Base-by-base conservation (phyloP, 202 grass and related monocot genomes). In the Digitaria exilis region DNA sequence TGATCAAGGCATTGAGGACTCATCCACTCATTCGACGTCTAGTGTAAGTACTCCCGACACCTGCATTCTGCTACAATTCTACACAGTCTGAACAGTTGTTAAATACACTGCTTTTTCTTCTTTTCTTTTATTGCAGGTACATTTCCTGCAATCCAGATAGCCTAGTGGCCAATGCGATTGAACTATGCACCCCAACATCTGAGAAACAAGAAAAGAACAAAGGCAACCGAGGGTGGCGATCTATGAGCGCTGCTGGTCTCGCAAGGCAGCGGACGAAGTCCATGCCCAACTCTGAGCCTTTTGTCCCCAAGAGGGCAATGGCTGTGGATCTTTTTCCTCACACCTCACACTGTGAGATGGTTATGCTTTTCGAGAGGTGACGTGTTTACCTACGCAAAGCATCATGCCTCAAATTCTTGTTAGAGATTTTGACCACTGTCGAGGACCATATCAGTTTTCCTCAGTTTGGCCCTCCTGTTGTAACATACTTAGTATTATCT, bases 101-200 rank as follows among this genome's bases (percentile, higher is more conserved):
- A 76, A 56, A 41, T 28, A 58, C 32, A 80, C 18, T 34, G 37
- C 7, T 21, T 72, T 72, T 76, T 49, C 49, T 59, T 37, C 0
- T 35, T 73, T 73, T 25, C 19, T 6, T 25, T 76, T 57, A 58
- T 70, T 42, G 30, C 81, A 98, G 96, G 85, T 98, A 98, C 61
- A 94, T 98, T 72, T 98, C 96, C 39, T 98, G 96, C 82, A 98
- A 98, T 62, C 96, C 96, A n/a, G 96, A 96, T 9, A 95, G 89
- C 39, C 85, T 98, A 37, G 83, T 96, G 0, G 96, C 96, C 12
- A 98, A 98, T 59, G 93, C 96, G 0, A 98, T 98, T 41, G 96
- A 98, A 69, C 91, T 98, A 14, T 98, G 96, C 76, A 98, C 96
- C 5, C 96, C 96, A 52, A 89, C 96, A 58, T 54, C 92, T 9